Percentiles rank a stretch among this genome's conserved stretches.
Conservation (phyloP, 2,329 filamentous ascomycete species). For the Pezicula rhizophila region DNA sequence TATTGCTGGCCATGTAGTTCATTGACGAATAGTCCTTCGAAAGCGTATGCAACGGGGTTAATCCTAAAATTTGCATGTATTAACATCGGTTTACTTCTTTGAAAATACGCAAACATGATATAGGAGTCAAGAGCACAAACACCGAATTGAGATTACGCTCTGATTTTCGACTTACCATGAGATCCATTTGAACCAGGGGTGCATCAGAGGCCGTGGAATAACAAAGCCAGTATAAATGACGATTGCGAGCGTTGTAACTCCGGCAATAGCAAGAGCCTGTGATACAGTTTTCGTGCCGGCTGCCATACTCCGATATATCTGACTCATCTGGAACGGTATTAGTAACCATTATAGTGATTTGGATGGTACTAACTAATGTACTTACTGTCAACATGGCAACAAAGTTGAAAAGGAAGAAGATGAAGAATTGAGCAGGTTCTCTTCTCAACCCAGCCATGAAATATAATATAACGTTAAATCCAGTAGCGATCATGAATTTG, state of each 20-base stretch:
- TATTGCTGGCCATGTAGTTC: conserved; percentile 72
- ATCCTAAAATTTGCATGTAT: too few species aligned
- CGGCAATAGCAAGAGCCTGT: conserved; percentile 56
- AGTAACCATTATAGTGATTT: conserved; percentile 59
- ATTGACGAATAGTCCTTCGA: conserved; percentile 76
- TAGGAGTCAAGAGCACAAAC: too few species aligned
- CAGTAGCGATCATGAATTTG: conserved; percentile 66
- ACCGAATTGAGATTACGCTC: too few species aligned
- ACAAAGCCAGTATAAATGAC: conserved; percentile 34
- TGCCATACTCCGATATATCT: conserved; percentile 64
- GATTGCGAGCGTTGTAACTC: conserved; percentile 37
- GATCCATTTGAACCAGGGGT: conserved; percentile 76
- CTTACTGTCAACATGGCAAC: conserved; percentile 51
- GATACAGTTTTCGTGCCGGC: conserved; percentile 66
- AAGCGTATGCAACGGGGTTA: conserved; percentile 36
- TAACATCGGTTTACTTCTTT: too few species aligned
- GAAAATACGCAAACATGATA: too few species aligned
- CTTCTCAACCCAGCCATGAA: conserved; percentile 70
- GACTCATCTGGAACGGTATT: conserved; percentile 67
- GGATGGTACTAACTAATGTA: conserved; percentile 29
- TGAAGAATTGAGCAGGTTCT: conserved; percentile 74
- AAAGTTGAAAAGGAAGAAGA: conserved; percentile 49
- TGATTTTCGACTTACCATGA: conserved; percentile 22
- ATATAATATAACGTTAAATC: conserved; percentile 78
- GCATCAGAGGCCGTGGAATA: conserved; percentile 50